These are phyloP conservation scores for Colletotrichum aenigma DNA, from an alignment of 2,329 filamentous ascomycete genomes.

Conservation along the genomic window DNA sequence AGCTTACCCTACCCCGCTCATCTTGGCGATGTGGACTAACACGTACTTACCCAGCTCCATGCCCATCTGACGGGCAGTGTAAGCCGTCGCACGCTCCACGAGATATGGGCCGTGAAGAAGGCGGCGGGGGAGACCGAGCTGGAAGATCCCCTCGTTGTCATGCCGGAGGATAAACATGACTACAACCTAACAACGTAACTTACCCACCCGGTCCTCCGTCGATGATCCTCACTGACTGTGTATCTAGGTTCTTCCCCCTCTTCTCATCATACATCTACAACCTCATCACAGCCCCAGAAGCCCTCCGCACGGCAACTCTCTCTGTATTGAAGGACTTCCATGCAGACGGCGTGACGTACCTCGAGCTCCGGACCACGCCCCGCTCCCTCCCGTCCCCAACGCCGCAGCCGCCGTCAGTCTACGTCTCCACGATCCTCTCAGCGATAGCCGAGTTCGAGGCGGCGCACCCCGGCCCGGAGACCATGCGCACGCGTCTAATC, in stretches of 20 bases:
- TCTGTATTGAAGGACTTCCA: slow-evolving; percentile 71
- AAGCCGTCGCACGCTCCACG: slow-evolving; percentile 72
- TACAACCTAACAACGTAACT: slow-evolving; percentile 70
- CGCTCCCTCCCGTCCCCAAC: slow-evolving; percentile 37
- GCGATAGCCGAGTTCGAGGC: slow-evolving; percentile 60
- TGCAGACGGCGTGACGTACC: slow-evolving; percentile 74
- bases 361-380: slow-evolving; percentile 83
- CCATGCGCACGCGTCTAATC: slow-evolving; percentile 69
- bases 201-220: not conserved
- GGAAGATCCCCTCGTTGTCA: slow-evolving; percentile 70
- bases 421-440: slow-evolving; percentile 69
- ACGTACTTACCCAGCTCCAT: slow-evolving; percentile 62
- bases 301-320: slow-evolving; percentile 65
- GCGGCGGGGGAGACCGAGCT: slow-evolving; percentile 56
- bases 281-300: slow-evolving; percentile 67
- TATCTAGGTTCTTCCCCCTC: slow-evolving; percentile 72
- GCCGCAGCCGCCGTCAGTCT: slow-evolving; percentile 53
- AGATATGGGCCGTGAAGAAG: slow-evolving; percentile 72
- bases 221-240: not conserved
- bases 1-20: not conserved
- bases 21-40: not conserved
- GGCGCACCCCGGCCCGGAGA: slow-evolving; percentile 27
- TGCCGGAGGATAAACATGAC: slow-evolving; percentile 74
- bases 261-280: slow-evolving; percentile 83
- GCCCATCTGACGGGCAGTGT: slow-evolving; percentile 84